Base-by-base conservation (phyloP, 306 rosid species). In the Cucumis cinereus region DNA sequence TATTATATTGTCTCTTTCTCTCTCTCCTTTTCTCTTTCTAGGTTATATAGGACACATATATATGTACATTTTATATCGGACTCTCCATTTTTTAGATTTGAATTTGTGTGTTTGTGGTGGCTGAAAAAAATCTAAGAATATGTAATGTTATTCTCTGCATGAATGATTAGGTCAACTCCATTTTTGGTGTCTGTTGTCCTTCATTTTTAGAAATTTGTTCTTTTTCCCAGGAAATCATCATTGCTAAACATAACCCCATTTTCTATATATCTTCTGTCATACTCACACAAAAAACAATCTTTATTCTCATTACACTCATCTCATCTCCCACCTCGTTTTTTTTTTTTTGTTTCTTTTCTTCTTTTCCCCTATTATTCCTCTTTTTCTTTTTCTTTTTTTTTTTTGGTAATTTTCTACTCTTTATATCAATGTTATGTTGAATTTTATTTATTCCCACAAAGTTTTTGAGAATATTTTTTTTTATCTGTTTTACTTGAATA, bases 151-250 rank as follows among this genome's bases (percentile, higher is more conserved):
- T 68, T 68, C 36, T 68, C 36, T 41, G 74, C 15, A 70, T 70
- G 75, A 70, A 70, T 70, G 57, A 70, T 70, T 70, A 24, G 75
- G 58, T 70, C 57, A 47, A 70, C 75, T 45, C 74, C 74, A 68
- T 68, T 22, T 68, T 68, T 68, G 74, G 55, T 12, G 35, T 40
- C 55, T 68, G 74, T 41, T 22, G 74, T 68, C 74, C 57, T 70
- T 45, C 35, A 13, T 69, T 45, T 45, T 69, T 41, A 22, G 56
- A 69, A 69, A 43, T 23, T 3, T 69, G 38, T 69, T 40, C 16
- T 67, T 20, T 69, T 43, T 45, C 23, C 36, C 38, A 69, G 7
- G n/a, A 69, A 7, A 23, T 2, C 74, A 68, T 68, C 74, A 68
- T 68, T 68, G 74, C 74, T 68, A 12, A 12, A n/a, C 10, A 8